These are phyloP conservation scores for Apostasia ramifera DNA, from an alignment of 106 monocot genomes.

Conservation along the genomic window DNA sequence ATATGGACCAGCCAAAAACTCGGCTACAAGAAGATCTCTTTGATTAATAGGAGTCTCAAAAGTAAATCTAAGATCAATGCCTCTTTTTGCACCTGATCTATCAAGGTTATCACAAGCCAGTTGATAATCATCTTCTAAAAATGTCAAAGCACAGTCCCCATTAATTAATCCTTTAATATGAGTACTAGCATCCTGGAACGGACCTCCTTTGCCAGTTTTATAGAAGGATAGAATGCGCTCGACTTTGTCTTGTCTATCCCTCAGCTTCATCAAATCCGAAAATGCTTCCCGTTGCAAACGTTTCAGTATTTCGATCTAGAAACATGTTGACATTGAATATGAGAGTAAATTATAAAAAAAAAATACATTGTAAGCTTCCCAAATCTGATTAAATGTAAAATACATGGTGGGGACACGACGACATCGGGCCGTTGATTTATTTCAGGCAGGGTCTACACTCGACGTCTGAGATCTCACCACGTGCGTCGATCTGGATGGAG, in stretches of 20 bases:
- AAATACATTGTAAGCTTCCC: no score
- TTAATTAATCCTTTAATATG: conserved; percentile 57
- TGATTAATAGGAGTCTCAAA: conserved; percentile 60
- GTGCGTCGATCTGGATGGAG: no score
- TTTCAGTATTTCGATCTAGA: conserved; percentile 75
- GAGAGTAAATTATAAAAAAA: not conserved
- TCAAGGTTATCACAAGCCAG: conserved; percentile 22
- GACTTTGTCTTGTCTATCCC: conserved; percentile 67
- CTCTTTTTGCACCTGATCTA: conserved; percentile 39
- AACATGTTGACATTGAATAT: not conserved
- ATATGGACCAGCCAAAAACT: conserved; percentile 32
- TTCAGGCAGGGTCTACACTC: no score
- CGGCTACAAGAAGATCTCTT: conserved; percentile 50
- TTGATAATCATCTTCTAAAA: conserved; percentile 27
- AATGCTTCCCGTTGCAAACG: conserved; percentile 73
- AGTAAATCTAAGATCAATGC: conserved; percentile 62
- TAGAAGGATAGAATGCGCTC: conserved; percentile 54
- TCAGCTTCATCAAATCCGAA: conserved; percentile 76
- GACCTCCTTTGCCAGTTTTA: conserved; percentile 42
- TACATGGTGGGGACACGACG: no score
- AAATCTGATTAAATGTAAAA: no score
- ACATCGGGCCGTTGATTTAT: no score
- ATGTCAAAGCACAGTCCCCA: conserved; percentile 42
- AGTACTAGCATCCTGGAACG: conserved; percentile 44
- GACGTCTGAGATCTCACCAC: no score